A percentile compares a stretch with the other conserved stretches of the same genome.
phyloP scores from a whole-genome alignment of 495 filamentous ascomycete species.

The Penicillium waksmanii region DNA sequence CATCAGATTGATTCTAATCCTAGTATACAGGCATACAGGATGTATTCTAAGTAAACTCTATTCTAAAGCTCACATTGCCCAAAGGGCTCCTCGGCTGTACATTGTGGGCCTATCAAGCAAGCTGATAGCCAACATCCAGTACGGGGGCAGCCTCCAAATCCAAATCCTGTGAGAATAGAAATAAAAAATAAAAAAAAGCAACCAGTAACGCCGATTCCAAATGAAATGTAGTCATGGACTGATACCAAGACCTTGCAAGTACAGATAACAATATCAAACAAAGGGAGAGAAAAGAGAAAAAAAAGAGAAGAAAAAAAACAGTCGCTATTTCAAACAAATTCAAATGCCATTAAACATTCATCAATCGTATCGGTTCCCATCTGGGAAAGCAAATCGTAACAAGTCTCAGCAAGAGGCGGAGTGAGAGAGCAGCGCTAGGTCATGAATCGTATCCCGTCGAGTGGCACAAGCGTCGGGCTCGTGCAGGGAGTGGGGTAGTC shows the following conservation, averaged over 20 bases:
- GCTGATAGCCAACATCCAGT: not conserved
- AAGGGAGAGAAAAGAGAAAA: slow-evolving; percentile 12
- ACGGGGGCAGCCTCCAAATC: not conserved
- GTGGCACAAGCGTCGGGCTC: not conserved
- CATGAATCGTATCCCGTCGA: slow-evolving; percentile 29
- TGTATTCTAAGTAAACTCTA: slow-evolving; percentile 19
- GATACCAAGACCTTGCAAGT: not conserved
- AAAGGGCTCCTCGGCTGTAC: slow-evolving; percentile 7
- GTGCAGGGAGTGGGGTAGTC: slow-evolving; percentile 14
- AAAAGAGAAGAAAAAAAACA: slow-evolving; percentile 12
- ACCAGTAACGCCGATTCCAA: slow-evolving; percentile 20
- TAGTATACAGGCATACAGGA: slow-evolving; percentile 29
- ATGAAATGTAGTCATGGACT: slow-evolving; percentile 5
- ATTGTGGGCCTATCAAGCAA: not conserved
- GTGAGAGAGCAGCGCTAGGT: slow-evolving; percentile 24
- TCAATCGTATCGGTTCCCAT: slow-evolving; percentile 35
- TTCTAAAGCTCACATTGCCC: slow-evolving; percentile 5
- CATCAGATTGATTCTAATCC: slow-evolving; percentile 21
- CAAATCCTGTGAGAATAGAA: not conserved
- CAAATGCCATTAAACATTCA: slow-evolving; percentile 31
- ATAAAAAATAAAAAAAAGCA: not conserved
- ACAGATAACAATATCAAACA: slow-evolving; percentile 3
- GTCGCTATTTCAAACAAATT: slow-evolving; percentile 22
- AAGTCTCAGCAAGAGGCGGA: slow-evolving; percentile 17
- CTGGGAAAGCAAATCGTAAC: slow-evolving; percentile 26